Percentiles rank a stretch among this genome's conserved stretches.
phyloP scores from a whole-genome alignment of 2,329 filamentous ascomycete genomes.

The Sordariomycetes sp. region DNA sequence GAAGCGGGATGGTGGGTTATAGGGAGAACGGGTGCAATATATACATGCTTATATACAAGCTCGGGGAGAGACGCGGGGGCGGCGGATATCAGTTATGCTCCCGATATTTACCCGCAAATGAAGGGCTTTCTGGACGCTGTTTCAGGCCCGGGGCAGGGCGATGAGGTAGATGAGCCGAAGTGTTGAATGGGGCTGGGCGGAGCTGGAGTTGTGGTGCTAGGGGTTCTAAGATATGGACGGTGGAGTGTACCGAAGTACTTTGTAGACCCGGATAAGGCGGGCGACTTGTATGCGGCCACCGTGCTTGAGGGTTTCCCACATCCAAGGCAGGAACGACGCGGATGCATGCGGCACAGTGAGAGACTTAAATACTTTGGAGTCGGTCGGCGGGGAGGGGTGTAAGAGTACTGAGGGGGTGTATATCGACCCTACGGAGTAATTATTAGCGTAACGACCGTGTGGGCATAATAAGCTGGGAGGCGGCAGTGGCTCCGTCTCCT shows the following conservation, averaged over 20 bases:
- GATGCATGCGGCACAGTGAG: constrained; percentile 2
- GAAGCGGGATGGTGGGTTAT: constrained; percentile 3
- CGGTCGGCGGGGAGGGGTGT: neutral
- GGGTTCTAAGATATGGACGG: neutral
- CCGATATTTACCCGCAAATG: constrained; percentile 6
- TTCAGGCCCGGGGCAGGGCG: neutral
- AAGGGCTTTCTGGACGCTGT: neutral
- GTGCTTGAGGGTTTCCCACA: neutral
- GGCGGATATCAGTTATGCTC: neutral
- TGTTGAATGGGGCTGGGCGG: neutral
- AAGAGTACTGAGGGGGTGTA: neutral
- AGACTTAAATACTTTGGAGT: constrained; percentile 4
- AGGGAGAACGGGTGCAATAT: constrained; percentile 5
- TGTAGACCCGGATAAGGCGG: neutral
- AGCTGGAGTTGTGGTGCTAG: neutral
- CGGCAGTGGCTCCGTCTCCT: constrained; percentile 3
- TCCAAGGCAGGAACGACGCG: neutral
- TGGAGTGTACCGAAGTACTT: neutral
- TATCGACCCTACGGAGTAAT: neutral
- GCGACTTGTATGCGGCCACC: neutral
- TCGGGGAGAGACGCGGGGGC: neutral
- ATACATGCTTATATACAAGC: constrained; percentile 6
- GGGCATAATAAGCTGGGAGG: neutral
- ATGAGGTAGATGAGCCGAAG: neutral
- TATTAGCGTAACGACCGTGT: neutral